Conservation (phyloP, 305 asterid species). For the Vinca major region DNA sequence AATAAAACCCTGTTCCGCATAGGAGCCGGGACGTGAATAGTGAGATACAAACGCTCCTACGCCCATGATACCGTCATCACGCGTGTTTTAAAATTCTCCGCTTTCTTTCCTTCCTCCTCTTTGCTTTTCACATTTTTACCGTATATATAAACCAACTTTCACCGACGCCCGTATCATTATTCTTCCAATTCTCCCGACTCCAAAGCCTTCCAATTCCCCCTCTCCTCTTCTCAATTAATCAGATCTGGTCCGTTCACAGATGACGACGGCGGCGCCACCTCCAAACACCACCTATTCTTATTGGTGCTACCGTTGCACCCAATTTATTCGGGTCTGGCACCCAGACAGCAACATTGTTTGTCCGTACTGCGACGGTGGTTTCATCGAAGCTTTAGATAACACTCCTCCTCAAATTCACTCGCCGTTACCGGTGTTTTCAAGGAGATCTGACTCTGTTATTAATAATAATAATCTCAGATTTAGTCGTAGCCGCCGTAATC, state of each 20-base stretch:
- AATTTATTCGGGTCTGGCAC: constrained; percentile 31
- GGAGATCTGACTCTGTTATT: constrained; percentile 14
- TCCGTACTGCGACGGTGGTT: constrained; percentile 62
- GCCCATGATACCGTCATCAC: constrained; percentile 3
- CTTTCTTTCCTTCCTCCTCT: neutral
- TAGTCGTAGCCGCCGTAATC: constrained; percentile 34
- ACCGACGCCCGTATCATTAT: neutral
- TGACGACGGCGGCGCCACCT: neutral
- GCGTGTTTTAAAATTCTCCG: constrained; percentile 17
- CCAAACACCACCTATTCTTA: constrained; percentile 21
- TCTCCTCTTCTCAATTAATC: neutral
- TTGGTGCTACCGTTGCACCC: constrained; percentile 69
- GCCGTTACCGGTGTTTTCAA: constrained; percentile 34
- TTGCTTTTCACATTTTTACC: constrained; percentile 10
- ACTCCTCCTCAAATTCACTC: constrained; percentile 21
- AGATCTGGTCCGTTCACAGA: constrained; percentile 4
- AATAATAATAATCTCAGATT: constrained; percentile 8
- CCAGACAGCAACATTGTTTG: constrained; percentile 39
- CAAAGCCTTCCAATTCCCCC: neutral
- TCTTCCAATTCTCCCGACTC: neutral
- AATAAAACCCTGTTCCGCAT: no score
- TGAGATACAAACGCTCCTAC: no score
- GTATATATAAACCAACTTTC: neutral
- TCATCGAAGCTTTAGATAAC: constrained; percentile 41
- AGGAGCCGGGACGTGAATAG: no score